Evolutionary conservation across 345 rosid species (phyloP).

Genomic region (Anastatica hierochuntica): DNA sequence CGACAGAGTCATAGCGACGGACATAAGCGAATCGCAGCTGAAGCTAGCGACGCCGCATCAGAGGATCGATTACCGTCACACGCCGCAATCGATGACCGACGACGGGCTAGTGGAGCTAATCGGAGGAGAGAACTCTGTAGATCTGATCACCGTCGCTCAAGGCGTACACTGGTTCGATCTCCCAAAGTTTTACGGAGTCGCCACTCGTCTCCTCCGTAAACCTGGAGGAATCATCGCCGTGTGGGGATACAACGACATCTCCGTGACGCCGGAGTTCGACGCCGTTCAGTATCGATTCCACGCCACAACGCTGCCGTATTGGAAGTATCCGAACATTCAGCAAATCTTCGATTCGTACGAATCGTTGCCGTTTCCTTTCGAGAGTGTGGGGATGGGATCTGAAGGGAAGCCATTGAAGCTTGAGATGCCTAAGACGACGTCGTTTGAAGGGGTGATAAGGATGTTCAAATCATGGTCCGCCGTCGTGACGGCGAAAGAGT

Average conservation of each 20-base stretch:
- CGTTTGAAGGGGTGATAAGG: conserved; percentile 40
- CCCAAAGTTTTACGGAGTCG: conserved; percentile 43
- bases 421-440: conserved; percentile 41
- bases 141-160: conserved; percentile 46
- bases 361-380: conserved; percentile 58
- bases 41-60: conserved; percentile 22
- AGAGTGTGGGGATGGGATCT: conserved; percentile 43
- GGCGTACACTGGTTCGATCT: conserved; percentile 70
- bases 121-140: conserved; percentile 28
- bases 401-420: conserved; percentile 49
- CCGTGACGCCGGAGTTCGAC: conserved; percentile 44
- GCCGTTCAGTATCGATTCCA: conserved; percentile 31
- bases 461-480: conserved; percentile 49
- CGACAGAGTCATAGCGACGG: conserved; percentile 24
- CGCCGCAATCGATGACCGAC: conserved; percentile 20
- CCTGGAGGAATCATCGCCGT: conserved; percentile 54
- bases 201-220: conserved; percentile 36
- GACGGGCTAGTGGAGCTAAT: conserved; percentile 23
- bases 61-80: conserved; percentile 13
- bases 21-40: conserved; percentile 28
- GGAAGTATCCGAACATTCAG: conserved; percentile 28
- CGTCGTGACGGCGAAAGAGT: conserved; percentile 35
- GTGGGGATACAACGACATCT: conserved; percentile 46
- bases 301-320: conserved; percentile 40
- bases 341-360: conserved; percentile 34